Evolutionary conservation across 306 rosid species (phyloP), one percentile per base, ranked within the genome.

Genomic region (Bauhinia variegata): DNA sequence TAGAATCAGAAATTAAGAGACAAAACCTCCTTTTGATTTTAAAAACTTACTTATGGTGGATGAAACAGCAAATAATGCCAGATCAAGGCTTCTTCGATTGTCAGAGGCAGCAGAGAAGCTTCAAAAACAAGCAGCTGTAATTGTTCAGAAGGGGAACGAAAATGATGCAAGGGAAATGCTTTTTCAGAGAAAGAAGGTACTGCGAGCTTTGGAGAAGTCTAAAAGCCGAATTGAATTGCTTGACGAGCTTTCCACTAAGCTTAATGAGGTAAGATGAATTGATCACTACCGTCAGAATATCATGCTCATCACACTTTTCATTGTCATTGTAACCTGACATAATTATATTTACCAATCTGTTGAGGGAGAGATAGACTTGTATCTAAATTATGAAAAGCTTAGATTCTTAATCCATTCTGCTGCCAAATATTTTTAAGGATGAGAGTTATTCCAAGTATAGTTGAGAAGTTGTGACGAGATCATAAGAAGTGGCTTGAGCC

Each of bases 101-200:
- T 89, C 98, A 33, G 97, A 89, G 74, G 89, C 97, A 37, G 98
- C 98, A n/a, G 96, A 93, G 80, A 89, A 93, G 70, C 89, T 93
- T 58, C 74, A 76, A 72, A 82, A 80, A 55, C 96, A 90, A 78
- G 98, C 98, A 36, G 88, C 95, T 53, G 50, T 83, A 57, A 84
- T 72, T 53, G 80, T 88, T 62, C 90, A 68, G 36, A 83, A 68
- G 33, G 96, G 97, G 79, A 82, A 83, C 71, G 98, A 93, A 68
- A 69, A 81, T 67, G 88, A 82, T 43, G 95, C 96, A 5, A 86
- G 96, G 79, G 96, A 89, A 28, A 68, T 79, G 10, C 96, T 93
- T 59, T 68, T 86, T 62, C 96, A 93, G 81, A 93, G 91, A 79
- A 93, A 93, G 86, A 90, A 86, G 76, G 87, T 93, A 54, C 72